Conservation (phyloP, 306 rosid species). For the Glycine tomentella region DNA sequence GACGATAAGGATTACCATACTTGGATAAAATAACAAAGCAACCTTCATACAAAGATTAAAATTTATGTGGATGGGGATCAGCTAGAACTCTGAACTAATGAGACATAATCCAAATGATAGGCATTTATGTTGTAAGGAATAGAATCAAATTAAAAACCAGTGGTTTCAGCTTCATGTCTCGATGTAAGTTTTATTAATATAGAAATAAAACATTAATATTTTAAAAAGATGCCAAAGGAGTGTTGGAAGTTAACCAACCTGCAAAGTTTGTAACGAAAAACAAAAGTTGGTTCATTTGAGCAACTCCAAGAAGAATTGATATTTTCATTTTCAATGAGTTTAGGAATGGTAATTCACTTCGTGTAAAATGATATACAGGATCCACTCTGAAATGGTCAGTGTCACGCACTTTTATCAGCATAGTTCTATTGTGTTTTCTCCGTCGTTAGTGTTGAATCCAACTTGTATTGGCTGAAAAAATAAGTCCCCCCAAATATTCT, state of each 20-base stretch:
- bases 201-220: neutral
- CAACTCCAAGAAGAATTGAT: constrained; percentile 96
- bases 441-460: too few species aligned
- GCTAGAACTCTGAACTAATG: constrained; percentile 35
- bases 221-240: neutral
- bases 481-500: too few species aligned
- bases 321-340: constrained; percentile 98
- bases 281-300: constrained; percentile 99
- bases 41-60: constrained; percentile 51
- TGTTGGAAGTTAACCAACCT: constrained; percentile 59
- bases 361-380: constrained; percentile 94
- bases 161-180: constrained; percentile 79
- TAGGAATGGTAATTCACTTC: constrained; percentile 95
- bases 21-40: constrained; percentile 49
- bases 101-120: constrained; percentile 9
- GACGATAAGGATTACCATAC: constrained; percentile 53
- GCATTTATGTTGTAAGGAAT: constrained; percentile 4
- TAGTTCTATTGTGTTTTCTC: too few species aligned
- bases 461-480: too few species aligned
- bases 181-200: constrained; percentile 52
- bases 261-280: constrained; percentile 75
- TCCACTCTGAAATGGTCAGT: constrained; percentile 97
- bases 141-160: constrained; percentile 63
- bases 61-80: constrained; percentile 29
- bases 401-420: constrained; percentile 71